Evolutionary conservation across 2,329 filamentous ascomycete genomes (phyloP), one percentile per base, ranked within the genome.

Genomic region (Pseudogymnoascus sp.): DNA sequence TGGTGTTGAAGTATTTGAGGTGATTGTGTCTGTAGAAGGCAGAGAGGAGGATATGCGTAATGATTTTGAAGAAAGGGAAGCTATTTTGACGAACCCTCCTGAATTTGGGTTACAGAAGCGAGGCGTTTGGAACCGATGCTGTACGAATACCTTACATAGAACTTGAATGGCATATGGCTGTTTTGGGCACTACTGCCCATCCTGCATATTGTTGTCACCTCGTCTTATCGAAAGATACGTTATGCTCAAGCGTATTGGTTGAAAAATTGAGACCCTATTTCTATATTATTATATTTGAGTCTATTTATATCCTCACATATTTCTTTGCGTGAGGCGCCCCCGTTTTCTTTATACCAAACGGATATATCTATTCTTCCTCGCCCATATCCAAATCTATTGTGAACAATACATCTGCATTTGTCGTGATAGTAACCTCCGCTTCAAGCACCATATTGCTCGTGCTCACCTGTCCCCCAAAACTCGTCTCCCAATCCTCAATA

Each of bases 1-100:
- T 95, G 68, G 92, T 96, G 64, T 74, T 99, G 73, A 90, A 93
- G 77, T 98, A 85, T 74, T 76, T 99, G 77, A 81, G 90, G 74
- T 93, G 31, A 54, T 28, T 1, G 1, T 13, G 14, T 16, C 51
- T 14, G 25, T 14, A n/a, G 28, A 21, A 34, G n/a, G 48, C n/a
- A 57, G 34, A 19, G 28, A 4, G n/a, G 28, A 21, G 28, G 28
- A 36, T 21, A 57, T 34, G 28, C 51, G 51, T 57, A 21, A 57
- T 57, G 51, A 57, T 34, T 57, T 57, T 19, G 51, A 57, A 36
- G 28, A 57, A 34, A 5, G 51, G 51, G 51, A 34, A 34, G n/a
- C 51, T 57, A 34, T 57, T 28, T 57, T 57, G 28, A 57, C 51
- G 51, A 21, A 57, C 28, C 51, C 51, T 14, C 16, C 28, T 57